Base-by-base conservation (phyloP, 2,329 filamentous ascomycete species). In the Xylariomycetidae sp. region DNA sequence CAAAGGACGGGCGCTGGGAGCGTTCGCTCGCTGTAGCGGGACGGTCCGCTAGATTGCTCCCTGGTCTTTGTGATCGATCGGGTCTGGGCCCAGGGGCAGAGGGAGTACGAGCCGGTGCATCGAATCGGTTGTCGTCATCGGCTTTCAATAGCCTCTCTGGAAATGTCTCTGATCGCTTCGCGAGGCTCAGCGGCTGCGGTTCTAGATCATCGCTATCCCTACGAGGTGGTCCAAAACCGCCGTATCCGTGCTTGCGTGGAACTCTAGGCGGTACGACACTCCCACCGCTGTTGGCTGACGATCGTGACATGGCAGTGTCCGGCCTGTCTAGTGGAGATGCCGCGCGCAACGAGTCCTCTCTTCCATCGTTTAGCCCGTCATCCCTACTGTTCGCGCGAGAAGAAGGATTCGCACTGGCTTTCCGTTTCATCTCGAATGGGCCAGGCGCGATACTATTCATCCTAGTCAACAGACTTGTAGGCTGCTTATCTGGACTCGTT, bases 391-490 rank as follows among this genome's bases (percentile, higher is more conserved):
- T 45, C 28, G 49, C 55, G n/a, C 48, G 46, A 4, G 58, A 48
- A 19, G 62, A 60, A 1, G 57, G 51, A 26, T 64, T 63, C 11
- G 53, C 49, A n/a, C 45, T 46, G 20, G 43, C 42, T 44, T 58
- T 62, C 44, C 61, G 59, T 42, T 51, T 59, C 19, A 69, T 56
- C 42, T 79, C 76, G 47, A 86, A 85, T 0, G 82, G 81, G 0
- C 79, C 81, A 2, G 81, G 77, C 2, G 76, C 69, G 49, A 85
- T 81, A 7, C 64, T 71, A 45, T 85, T 74, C 69, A 85, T 76
- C 32, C 77, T 72, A 41, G 75, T 70, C 46, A 83, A 50, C 17
- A 86, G 49, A 23, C 52, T 64, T 5, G 55, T 50, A 3, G 45
- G 45, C 31, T 57, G 53, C 40, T 60, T 65, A 42, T 59, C 62